Conservation (phyloP, 805 yeast species). For the Cyberlindnera americana region DNA sequence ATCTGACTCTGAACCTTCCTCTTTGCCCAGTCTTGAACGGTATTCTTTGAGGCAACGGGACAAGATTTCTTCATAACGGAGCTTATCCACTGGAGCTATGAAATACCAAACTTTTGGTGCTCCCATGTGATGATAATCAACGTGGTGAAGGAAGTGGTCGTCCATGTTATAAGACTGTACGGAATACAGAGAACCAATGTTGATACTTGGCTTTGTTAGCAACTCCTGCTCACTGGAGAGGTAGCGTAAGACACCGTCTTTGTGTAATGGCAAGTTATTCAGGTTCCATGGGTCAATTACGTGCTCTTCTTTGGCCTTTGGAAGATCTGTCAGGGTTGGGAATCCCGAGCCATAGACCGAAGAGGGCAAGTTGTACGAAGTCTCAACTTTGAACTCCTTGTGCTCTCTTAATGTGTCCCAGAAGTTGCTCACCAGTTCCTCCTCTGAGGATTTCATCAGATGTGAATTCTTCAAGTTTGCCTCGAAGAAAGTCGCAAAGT, state of each 20-base stretch:
- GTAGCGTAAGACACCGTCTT: constrained; percentile 46
- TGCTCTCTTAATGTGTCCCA: constrained; percentile 25
- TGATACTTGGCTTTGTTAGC: constrained; percentile 40
- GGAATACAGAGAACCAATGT: constrained; percentile 52
- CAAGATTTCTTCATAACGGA: constrained; percentile 56
- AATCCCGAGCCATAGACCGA: constrained; percentile 40
- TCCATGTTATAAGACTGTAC: constrained; percentile 55
- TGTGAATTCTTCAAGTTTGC: constrained; percentile 43
- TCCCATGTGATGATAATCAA: constrained; percentile 56
- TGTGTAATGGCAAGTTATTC: constrained; percentile 48
- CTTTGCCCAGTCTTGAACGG: constrained; percentile 1
- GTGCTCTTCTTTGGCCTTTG: constrained; percentile 8
- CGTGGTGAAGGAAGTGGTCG: constrained; percentile 54
- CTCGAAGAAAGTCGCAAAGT: constrained; percentile 56
- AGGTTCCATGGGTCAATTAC: constrained; percentile 49
- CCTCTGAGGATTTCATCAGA: constrained; percentile 18
- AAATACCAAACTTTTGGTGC: constrained; percentile 57
- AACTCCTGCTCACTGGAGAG: constrained; percentile 40
- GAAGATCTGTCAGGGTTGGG: constrained; percentile 24
- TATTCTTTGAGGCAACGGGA: constrained; percentile 32
- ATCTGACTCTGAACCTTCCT: not conserved
- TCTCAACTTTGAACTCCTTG: constrained; percentile 36
- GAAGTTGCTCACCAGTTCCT: constrained; percentile 24
- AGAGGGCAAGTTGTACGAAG: constrained; percentile 32
- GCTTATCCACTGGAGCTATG: constrained; percentile 53